Evolutionary conservation across 2,329 filamentous ascomycete species (phyloP).

Genomic region (Aspergillus sp.): DNA sequence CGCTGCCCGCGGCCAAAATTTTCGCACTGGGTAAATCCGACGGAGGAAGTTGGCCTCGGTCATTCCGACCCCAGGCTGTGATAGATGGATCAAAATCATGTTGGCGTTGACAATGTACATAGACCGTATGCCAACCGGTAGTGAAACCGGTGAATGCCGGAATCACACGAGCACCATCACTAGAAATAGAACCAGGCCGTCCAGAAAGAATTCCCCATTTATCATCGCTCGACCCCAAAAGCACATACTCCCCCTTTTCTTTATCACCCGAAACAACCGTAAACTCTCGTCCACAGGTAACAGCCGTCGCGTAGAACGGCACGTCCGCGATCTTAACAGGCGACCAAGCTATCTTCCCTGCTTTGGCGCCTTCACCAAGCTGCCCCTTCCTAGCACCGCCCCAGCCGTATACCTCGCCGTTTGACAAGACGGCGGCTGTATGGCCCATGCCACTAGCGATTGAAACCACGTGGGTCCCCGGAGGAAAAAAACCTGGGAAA

Average conservation of each 20-base stretch:
- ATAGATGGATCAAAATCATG: constrained; percentile 47
- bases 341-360: constrained; percentile 44
- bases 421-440: constrained; percentile 62
- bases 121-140: constrained; percentile 78
- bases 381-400: constrained; percentile 82
- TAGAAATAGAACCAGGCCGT: constrained; percentile 40
- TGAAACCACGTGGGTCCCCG: constrained; percentile 52
- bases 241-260: constrained; percentile 51
- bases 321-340: constrained; percentile 58
- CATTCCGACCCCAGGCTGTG: constrained; percentile 72
- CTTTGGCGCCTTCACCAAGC: constrained; percentile 53
- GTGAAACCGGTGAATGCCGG: constrained; percentile 56
- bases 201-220: constrained; percentile 61
- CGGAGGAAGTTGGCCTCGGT: constrained; percentile 74
- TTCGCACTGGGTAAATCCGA: constrained; percentile 51
- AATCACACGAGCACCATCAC: constrained; percentile 26
- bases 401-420: constrained; percentile 80
- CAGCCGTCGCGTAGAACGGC: constrained; percentile 57
- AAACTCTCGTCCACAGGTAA: constrained; percentile 77
- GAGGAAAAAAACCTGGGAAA: constrained; percentile 59
- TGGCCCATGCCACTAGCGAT: constrained; percentile 73
- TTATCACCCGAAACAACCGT: constrained; percentile 61
- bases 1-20: constrained; percentile 74
- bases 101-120: constrained; percentile 51
- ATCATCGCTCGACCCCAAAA: constrained; percentile 60